phyloP scores from a whole-genome alignment of 2,329 filamentous ascomycete genomes.

The Colletotrichum sojae region DNA sequence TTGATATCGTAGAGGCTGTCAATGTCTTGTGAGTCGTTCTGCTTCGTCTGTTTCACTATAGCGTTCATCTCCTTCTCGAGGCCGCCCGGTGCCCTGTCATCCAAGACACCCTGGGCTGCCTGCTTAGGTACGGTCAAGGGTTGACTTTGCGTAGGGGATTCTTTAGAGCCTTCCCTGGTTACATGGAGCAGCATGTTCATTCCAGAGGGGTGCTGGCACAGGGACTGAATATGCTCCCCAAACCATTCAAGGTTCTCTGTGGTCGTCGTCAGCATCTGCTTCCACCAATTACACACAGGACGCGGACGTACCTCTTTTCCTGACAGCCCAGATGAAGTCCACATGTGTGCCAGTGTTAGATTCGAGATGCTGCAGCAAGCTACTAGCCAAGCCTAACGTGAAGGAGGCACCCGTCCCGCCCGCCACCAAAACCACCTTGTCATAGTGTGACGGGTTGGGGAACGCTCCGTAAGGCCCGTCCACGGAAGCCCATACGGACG shows the following conservation, averaged over 20 bases:
- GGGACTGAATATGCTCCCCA: slow-evolving; percentile 7
- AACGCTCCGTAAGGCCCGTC: slow-evolving; percentile 69
- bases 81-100: background rate
- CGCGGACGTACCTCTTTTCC: background rate
- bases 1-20: slow-evolving; percentile 9
- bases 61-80: background rate
- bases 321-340: slow-evolving; percentile 1
- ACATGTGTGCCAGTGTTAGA: background rate
- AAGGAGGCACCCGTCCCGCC: slow-evolving; percentile 46
- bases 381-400: slow-evolving; percentile 42
- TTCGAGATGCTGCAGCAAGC: background rate
- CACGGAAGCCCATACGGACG: slow-evolving; percentile 59
- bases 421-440: slow-evolving; percentile 43
- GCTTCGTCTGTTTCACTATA: background rate
- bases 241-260: slow-evolving; percentile 26
- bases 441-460: slow-evolving; percentile 55
- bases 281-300: background rate
- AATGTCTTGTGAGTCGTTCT: background rate
- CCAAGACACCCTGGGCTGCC: background rate
- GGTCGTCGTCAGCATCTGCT: background rate
- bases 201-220: slow-evolving; percentile 7
- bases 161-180: slow-evolving; percentile 4
- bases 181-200: slow-evolving; percentile 25
- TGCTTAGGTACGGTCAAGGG: background rate
- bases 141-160: background rate